Percentiles rank a stretch among this genome's conserved stretches.
Conservation (phyloP, 345 rosid species). For the Rhizophora mangle region DNA sequence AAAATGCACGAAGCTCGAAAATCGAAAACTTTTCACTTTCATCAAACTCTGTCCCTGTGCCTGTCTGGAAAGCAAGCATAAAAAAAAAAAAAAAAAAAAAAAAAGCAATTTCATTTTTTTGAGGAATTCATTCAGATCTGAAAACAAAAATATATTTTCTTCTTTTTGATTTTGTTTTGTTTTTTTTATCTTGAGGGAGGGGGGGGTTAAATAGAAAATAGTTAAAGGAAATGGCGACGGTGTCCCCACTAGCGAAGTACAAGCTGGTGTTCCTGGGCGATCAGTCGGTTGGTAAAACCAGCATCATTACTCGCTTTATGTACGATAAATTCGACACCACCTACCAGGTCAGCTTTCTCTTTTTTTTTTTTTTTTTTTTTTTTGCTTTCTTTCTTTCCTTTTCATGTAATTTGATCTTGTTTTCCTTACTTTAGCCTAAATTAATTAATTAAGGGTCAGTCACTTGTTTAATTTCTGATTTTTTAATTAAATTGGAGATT, state of each 20-base stretch:
- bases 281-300: slow-evolving; percentile 35
- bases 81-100: too few relatives aligned
- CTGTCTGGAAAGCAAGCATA: too few relatives aligned
- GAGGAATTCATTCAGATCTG: background rate
- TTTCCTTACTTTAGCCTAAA: too few relatives aligned
- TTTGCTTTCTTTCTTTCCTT: background rate
- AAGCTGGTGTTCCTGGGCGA: slow-evolving; percentile 33
- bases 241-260: slow-evolving; percentile 27
- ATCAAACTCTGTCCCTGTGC: too few relatives aligned
- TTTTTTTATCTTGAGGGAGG: background rate
- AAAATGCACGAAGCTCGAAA: too few relatives aligned
- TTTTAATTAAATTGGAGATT: too few relatives aligned
- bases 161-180: background rate
- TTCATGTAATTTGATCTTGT: background rate
- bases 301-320: slow-evolving; percentile 39
- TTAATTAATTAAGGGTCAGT: too few relatives aligned
- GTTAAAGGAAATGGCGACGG: slow-evolving; percentile 16
- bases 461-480: too few relatives aligned
- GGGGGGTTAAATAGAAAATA: background rate
- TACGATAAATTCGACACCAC: slow-evolving; percentile 40
- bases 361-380: background rate
- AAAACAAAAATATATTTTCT: background rate
- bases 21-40: too few relatives aligned
- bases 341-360: slow-evolving; percentile 19
- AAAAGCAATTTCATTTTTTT: too few relatives aligned